Evolutionary conservation across 441 rosid species (phyloP).

Genomic region (Codiaeum variegatum): DNA sequence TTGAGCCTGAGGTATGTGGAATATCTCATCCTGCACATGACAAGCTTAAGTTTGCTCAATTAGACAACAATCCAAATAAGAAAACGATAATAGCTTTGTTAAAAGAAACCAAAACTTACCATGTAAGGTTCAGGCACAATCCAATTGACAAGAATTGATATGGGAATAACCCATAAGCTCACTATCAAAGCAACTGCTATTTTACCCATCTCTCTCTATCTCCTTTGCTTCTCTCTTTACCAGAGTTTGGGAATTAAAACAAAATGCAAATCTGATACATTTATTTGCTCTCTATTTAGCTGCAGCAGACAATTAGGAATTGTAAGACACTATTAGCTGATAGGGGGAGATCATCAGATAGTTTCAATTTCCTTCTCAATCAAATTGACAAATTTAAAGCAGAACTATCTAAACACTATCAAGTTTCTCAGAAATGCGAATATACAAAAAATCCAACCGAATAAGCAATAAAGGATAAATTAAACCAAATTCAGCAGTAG

Average conservation of each 20-base stretch:
- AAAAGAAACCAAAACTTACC: constrained; percentile 34
- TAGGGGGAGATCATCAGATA: not conserved
- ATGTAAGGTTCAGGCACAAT: constrained; percentile 81
- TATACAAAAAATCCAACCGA: no score
- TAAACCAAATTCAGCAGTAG: not conserved
- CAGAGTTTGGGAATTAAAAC: not conserved
- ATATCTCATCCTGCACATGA: constrained; percentile 78
- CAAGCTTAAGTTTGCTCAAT: no score
- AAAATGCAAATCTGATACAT: not conserved
- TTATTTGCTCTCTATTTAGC: not conserved
- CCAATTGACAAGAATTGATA: constrained; percentile 57
- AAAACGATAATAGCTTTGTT: not conserved
- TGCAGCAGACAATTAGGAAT: not conserved
- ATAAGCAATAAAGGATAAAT: not conserved
- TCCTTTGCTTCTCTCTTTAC: constrained; percentile 2
- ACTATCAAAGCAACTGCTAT: constrained; percentile 54
- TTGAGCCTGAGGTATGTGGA: constrained; percentile 88
- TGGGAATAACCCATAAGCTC: constrained; percentile 69
- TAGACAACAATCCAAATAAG: no score
- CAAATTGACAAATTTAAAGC: not conserved
- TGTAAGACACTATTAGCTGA: not conserved
- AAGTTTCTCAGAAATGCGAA: constrained; percentile 28
- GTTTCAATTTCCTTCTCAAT: not conserved
- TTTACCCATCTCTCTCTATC: constrained; percentile 64
- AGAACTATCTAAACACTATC: not conserved